These are phyloP conservation scores for Auriscalpium microsporum DNA, from an alignment of 768 basidiomycete species.

Conservation along the genomic window DNA sequence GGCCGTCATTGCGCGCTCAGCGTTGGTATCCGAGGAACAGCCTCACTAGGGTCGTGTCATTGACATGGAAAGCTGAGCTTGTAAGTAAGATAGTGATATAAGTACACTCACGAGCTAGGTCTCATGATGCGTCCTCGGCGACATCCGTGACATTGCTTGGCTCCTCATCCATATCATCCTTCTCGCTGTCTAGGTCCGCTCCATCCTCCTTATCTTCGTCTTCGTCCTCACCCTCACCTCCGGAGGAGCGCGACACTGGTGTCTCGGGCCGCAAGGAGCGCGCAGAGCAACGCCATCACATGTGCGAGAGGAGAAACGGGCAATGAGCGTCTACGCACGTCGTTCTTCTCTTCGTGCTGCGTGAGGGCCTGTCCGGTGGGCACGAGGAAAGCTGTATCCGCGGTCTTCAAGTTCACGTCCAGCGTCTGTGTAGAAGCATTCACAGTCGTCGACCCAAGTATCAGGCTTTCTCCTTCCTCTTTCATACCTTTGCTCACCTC, in stretches of 20 bases:
- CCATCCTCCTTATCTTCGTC: conserved; percentile 27
- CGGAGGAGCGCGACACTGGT: conserved; percentile 10
- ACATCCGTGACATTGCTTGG: conserved; percentile 32
- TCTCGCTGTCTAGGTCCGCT: conserved; percentile 53
- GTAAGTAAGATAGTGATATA: neutral
- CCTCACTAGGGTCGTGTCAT: too few species aligned
- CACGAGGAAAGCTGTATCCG: conserved; percentile 57
- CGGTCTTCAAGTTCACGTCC: conserved; percentile 54
- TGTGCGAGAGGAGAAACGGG: neutral
- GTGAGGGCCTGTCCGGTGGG: conserved; percentile 70
- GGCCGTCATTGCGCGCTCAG: too few species aligned
- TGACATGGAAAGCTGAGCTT: too few species aligned
- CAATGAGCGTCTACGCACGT: conserved; percentile 34
- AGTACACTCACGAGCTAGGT: conserved; percentile 14
- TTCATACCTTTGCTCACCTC: conserved; percentile 3
- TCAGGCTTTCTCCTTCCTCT: neutral
- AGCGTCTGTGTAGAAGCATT: conserved; percentile 35
- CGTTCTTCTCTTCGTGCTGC: conserved; percentile 77
- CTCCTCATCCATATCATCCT: conserved; percentile 45
- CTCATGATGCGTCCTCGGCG: conserved; percentile 10
- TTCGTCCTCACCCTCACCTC: conserved; percentile 23
- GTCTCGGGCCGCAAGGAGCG: conserved; percentile 29
- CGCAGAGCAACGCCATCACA: conserved; percentile 16
- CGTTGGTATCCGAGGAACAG: too few species aligned
- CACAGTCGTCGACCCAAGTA: conserved; percentile 32